Evolutionary conservation across 2,329 filamentous ascomycete genomes (phyloP).

Genomic region (Clathrospora elynae): DNA sequence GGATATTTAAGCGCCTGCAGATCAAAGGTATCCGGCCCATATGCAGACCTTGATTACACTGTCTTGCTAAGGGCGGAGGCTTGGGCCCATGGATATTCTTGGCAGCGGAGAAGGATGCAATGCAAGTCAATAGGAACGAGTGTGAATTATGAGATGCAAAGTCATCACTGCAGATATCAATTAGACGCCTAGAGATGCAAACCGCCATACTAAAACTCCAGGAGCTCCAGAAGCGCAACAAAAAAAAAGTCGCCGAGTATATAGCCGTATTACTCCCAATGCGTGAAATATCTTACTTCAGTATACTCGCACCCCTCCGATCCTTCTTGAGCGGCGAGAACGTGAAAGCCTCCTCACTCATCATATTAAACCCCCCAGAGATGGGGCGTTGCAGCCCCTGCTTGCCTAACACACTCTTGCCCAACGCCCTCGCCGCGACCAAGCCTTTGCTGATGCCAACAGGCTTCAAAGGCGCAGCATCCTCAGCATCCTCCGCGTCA

Average conservation of each 20-base stretch:
- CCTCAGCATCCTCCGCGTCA: conserved; percentile 53
- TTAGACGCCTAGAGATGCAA: not conserved
- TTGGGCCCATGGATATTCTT: too few species aligned
- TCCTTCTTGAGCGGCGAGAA: conserved; percentile 51
- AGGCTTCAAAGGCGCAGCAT: conserved; percentile 38
- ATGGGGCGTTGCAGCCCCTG: conserved; percentile 34
- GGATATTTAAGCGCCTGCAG: conserved; percentile 8
- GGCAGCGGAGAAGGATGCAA: too few species aligned
- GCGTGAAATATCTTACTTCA: conserved; percentile 27
- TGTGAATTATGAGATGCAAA: too few species aligned
- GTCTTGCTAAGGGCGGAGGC: too few species aligned
- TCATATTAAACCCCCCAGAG: conserved; percentile 43
- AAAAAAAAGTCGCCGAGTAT: not conserved
- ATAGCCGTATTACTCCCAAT: too few species aligned
- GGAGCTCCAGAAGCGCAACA: not conserved
- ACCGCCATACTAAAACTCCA: not conserved
- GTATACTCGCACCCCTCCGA: conserved; percentile 34
- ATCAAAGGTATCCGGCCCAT: not conserved
- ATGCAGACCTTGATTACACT: conserved; percentile 5
- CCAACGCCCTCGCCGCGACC: conserved; percentile 46
- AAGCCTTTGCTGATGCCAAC: conserved; percentile 43
- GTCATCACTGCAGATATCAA: not conserved
- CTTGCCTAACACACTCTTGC: conserved; percentile 42
- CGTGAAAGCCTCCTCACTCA: conserved; percentile 47
- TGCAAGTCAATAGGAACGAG: too few species aligned